phyloP scores from a whole-genome alignment of 441 rosid species.

The Biscutella laevigata region DNA sequence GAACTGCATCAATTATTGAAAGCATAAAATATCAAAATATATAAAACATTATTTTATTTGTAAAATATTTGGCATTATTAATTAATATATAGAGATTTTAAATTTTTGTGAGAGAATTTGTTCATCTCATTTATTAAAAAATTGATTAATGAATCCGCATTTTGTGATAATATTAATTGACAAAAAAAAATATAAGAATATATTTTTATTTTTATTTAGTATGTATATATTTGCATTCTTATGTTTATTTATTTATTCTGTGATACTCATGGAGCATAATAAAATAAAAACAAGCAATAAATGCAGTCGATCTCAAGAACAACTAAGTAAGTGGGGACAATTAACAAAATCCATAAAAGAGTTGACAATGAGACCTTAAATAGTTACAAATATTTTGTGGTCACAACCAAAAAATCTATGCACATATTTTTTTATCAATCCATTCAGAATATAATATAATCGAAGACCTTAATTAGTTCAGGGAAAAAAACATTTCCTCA shows the following conservation, averaged over 20 bases:
- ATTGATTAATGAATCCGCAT: too few relatives aligned
- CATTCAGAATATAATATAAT: background rate
- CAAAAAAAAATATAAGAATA: too few relatives aligned
- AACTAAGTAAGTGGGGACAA: slow-evolving; percentile 29
- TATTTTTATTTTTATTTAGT: too few relatives aligned
- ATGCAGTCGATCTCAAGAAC: slow-evolving; percentile 22
- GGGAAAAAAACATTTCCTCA: background rate
- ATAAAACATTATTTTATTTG: background rate
- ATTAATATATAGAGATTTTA: too few relatives aligned
- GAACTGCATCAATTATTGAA: background rate
- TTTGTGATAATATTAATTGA: too few relatives aligned
- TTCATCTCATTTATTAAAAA: too few relatives aligned
- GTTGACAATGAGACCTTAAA: slow-evolving; percentile 17
- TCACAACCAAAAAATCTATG: slow-evolving; percentile 1
- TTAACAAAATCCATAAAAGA: slow-evolving; percentile 14
- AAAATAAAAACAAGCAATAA: background rate
- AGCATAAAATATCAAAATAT: background rate
- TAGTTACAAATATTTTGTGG: slow-evolving; percentile 12
- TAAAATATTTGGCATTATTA: background rate
- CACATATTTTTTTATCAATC: background rate
- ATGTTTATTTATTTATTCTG: background rate
- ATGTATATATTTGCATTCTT: too few relatives aligned
- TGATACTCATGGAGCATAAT: background rate
- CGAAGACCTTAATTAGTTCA: background rate
- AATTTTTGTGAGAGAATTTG: too few relatives aligned